Conservation (phyloP, 2,329 filamentous ascomycete species). For the Xylariaceae sp. region DNA sequence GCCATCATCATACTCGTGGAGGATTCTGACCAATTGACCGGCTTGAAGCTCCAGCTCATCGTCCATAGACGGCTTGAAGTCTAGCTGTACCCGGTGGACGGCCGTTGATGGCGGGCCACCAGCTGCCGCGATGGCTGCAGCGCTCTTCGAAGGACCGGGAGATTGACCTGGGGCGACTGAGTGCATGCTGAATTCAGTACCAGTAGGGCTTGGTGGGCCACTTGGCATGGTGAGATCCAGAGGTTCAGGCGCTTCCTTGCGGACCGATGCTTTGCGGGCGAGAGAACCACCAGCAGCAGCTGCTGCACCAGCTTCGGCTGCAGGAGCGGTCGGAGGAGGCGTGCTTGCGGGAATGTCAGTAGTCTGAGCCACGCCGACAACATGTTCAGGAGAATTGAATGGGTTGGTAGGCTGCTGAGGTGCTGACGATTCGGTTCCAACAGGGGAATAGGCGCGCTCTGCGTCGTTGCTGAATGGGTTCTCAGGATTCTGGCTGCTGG, state of each 20-base stretch:
- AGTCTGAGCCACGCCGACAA: constrained; percentile 36
- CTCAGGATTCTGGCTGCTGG: constrained; percentile 44
- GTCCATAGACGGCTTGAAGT: constrained; percentile 87
- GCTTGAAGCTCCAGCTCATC: constrained; percentile 80
- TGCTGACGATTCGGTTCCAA: constrained; percentile 30
- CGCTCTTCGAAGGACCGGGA: constrained; percentile 43
- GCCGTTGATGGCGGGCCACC: constrained; percentile 54
- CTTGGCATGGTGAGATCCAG: constrained; percentile 49
- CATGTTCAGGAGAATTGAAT: constrained; percentile 30
- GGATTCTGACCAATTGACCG: constrained; percentile 78
- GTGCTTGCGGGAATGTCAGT: constrained; percentile 23
- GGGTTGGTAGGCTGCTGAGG: constrained; percentile 30
- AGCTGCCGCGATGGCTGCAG: constrained; percentile 56
- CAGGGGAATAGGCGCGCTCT: constrained; percentile 41
- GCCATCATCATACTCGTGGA: constrained; percentile 97
- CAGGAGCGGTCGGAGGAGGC: constrained; percentile 15
- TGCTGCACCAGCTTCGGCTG: constrained; percentile 24
- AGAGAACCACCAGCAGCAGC: constrained; percentile 24
- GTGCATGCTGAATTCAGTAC: constrained; percentile 57
- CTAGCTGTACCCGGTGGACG: constrained; percentile 88
- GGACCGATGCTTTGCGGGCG: constrained; percentile 51
- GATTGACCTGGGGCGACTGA: constrained; percentile 45
- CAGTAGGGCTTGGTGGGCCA: constrained; percentile 53
- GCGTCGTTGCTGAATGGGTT: constrained; percentile 69
- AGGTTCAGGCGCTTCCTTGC: constrained; percentile 45